Percentiles rank a stretch among this genome's conserved stretches.
Conservation (phyloP, 768 basidiomycete genomes). For the Amylocystis lapponica region DNA sequence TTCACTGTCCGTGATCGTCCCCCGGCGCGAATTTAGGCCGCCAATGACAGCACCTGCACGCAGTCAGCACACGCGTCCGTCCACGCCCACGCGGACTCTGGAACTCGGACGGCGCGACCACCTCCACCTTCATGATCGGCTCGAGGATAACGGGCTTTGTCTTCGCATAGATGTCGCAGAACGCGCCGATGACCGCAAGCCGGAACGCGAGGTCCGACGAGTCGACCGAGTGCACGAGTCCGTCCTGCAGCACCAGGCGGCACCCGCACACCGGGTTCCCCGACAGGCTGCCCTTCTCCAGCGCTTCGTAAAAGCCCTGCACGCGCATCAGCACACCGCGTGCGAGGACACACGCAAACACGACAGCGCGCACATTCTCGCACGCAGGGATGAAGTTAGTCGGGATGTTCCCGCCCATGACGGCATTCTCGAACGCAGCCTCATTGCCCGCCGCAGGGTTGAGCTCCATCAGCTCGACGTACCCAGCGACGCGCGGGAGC, state of each 20-base stretch:
- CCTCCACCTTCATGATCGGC: conserved; percentile 98
- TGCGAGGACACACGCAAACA: background rate
- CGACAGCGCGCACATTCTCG: conserved; percentile 64
- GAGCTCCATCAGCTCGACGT: conserved; percentile 81
- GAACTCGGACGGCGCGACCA: conserved; percentile 94
- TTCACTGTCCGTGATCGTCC: conserved; percentile 93
- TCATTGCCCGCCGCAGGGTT: conserved; percentile 78
- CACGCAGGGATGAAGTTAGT: conserved; percentile 89
- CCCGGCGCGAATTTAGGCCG: conserved; percentile 85
- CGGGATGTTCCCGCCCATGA: conserved; percentile 92
- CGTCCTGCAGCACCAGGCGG: conserved; percentile 86
- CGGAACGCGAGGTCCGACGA: conserved; percentile 96
- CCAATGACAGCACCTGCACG: conserved; percentile 79
- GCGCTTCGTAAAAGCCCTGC: conserved; percentile 91
- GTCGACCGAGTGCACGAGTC: conserved; percentile 89
- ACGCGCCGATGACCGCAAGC: conserved; percentile 84
- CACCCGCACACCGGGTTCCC: conserved; percentile 86
- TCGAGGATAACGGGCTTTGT: conserved; percentile 83
- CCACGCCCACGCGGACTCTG: conserved; percentile 62
- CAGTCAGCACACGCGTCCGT: no score
- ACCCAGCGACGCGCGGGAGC: conserved; percentile 88
- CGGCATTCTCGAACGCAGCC: conserved; percentile 74
- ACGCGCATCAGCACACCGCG: no score
- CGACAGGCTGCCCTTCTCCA: conserved; percentile 84
- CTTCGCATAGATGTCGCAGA: conserved; percentile 80